These are phyloP conservation scores for Escovopsis weberi DNA, from an alignment of 2,329 filamentous ascomycete genomes.

Conservation along the genomic window DNA sequence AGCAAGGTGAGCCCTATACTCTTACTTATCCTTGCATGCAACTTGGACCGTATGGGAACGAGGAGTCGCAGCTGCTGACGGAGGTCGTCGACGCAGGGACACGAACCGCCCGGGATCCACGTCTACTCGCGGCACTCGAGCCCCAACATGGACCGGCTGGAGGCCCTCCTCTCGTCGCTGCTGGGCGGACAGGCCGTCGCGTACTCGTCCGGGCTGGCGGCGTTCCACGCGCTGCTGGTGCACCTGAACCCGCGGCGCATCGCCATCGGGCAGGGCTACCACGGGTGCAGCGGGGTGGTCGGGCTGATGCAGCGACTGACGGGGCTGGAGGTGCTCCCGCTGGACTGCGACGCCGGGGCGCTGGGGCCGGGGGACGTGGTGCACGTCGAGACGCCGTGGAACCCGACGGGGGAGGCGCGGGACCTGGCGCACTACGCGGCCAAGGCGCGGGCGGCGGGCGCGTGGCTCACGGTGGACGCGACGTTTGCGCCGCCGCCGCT, in stretches of 20 bases:
- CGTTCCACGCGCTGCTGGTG: slow-evolving; percentile 80
- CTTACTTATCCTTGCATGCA: background rate
- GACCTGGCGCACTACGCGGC: slow-evolving; percentile 57
- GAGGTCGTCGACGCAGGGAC: slow-evolving; percentile 21
- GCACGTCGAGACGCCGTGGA: slow-evolving; percentile 86
- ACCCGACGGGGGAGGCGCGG: slow-evolving; percentile 73
- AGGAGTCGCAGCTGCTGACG: too few relatives aligned
- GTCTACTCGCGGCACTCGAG: slow-evolving; percentile 72
- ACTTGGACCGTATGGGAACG: background rate
- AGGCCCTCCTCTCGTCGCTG: slow-evolving; percentile 63
- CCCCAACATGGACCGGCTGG: slow-evolving; percentile 73
- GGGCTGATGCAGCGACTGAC: slow-evolving; percentile 59
- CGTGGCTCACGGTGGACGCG: slow-evolving; percentile 69
- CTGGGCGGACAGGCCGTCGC: slow-evolving; percentile 56
- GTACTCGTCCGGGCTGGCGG: slow-evolving; percentile 73
- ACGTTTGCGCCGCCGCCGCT: slow-evolving; percentile 88
- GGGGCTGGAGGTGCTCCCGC: slow-evolving; percentile 54
- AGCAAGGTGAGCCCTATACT: slow-evolving; percentile 29
- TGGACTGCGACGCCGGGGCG: slow-evolving; percentile 51
- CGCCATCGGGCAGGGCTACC: slow-evolving; percentile 75
- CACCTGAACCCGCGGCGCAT: slow-evolving; percentile 70
- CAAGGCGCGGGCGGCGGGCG: slow-evolving; percentile 57
- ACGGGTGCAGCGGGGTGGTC: slow-evolving; percentile 84
- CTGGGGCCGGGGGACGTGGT: slow-evolving; percentile 69
- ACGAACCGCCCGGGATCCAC: slow-evolving; percentile 45